Evolutionary conservation across 2,329 filamentous ascomycete species (phyloP).

Genomic region (Furcasterigmium sp.): DNA sequence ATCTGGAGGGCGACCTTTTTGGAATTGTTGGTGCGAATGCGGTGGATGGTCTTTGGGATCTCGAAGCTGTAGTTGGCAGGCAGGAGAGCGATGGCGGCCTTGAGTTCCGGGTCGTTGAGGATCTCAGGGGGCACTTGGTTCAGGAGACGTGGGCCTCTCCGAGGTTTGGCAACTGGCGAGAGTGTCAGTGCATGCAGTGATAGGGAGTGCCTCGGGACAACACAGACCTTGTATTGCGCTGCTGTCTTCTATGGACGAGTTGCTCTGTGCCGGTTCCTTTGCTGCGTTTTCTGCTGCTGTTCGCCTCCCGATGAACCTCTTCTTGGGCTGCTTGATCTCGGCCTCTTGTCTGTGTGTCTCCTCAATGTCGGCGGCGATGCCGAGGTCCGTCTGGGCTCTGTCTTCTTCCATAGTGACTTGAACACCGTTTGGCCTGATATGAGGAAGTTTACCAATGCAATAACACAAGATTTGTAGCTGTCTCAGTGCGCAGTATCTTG

Average conservation of each 20-base stretch:
- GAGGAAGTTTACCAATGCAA: not conserved
- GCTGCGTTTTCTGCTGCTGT: conserved; percentile 60
- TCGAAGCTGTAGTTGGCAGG: conserved; percentile 98
- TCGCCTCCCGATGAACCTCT: conserved; percentile 83
- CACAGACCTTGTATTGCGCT: conserved; percentile 51
- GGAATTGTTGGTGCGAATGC: conserved; percentile 74
- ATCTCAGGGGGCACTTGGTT: conserved; percentile 90
- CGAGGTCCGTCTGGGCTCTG: conserved; percentile 63
- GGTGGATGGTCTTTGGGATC: conserved; percentile 95
- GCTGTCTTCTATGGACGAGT: conserved; percentile 46
- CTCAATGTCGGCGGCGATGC: conserved; percentile 62
- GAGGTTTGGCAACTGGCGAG: conserved; percentile 55
- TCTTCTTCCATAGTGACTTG: conserved; percentile 65
- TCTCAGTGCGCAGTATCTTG: not conserved
- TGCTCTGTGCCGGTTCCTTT: conserved; percentile 25
- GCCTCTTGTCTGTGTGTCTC: conserved; percentile 33
- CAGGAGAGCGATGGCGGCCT: conserved; percentile 79
- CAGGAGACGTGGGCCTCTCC: conserved; percentile 71
- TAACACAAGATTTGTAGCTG: not conserved
- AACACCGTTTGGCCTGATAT: not conserved
- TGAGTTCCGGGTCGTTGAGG: conserved; percentile 76
- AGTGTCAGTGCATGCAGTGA: conserved; percentile 24
- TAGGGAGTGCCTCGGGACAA: not conserved
- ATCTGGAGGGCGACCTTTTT: conserved; percentile 92
- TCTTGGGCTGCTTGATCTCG: conserved; percentile 68